These are phyloP conservation scores for Chaetomiaceae sp. DNA, from an alignment of 2,329 filamentous ascomycete genomes.

Conservation along the genomic window DNA sequence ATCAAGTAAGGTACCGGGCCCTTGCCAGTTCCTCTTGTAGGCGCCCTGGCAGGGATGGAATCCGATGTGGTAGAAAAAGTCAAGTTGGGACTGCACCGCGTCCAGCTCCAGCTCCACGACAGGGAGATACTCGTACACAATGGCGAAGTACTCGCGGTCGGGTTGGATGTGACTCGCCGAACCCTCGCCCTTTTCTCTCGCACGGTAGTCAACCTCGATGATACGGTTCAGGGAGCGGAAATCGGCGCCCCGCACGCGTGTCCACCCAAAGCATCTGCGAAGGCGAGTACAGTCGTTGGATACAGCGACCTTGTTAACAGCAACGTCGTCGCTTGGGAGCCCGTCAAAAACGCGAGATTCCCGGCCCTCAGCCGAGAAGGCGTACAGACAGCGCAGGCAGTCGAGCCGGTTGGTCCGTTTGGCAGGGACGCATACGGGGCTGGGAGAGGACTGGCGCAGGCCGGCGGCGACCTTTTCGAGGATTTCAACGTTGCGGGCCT, in stretches of 20 bases:
- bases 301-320: not conserved
- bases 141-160: not conserved
- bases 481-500: slow-evolving; percentile 3
- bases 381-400: slow-evolving; percentile 1
- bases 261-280: slow-evolving; percentile 6
- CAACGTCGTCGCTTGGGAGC: not conserved
- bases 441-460: not conserved
- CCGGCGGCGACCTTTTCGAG: slow-evolving; percentile 1
- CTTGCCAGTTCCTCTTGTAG: not conserved
- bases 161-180: not conserved
- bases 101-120: not conserved
- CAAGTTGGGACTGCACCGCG: not conserved
- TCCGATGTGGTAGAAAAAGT: slow-evolving; percentile 3
- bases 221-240: not conserved
- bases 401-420: not conserved
- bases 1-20: slow-evolving; percentile 1
- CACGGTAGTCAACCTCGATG: not conserved
- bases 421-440: not conserved
- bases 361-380: not conserved
- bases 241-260: not conserved
- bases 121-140: slow-evolving; percentile 8
- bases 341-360: not conserved
- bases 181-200: not conserved
- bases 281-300: not conserved
- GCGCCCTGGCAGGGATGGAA: not conserved